Conservation (phyloP, 2,329 filamentous ascomycete species). For the Talaromyces sp. region DNA sequence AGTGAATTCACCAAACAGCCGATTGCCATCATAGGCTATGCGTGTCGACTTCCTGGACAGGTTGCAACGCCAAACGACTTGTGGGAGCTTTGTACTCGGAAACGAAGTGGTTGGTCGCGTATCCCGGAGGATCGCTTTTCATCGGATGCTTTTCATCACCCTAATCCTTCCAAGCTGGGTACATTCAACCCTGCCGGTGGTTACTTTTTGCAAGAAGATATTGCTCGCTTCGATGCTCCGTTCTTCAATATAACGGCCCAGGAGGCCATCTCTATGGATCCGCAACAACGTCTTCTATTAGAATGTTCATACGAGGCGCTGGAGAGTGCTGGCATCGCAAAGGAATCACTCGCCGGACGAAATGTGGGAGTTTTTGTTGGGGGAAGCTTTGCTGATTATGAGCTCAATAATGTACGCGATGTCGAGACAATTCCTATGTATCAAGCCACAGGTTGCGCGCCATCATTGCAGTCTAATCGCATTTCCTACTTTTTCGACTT, state of each 20-base stretch:
- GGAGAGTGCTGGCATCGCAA: constrained; percentile 20
- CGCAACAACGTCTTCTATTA: constrained; percentile 14
- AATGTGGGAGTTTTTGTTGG: constrained; percentile 14
- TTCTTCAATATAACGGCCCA: constrained; percentile 13
- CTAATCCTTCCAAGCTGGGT: constrained; percentile 4
- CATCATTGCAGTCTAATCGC: constrained; percentile 16
- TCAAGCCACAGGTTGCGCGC: constrained; percentile 7
- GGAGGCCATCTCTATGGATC: constrained; percentile 14
- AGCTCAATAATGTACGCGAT: constrained; percentile 9
- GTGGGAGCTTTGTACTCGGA: constrained; percentile 14
- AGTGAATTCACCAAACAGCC: neutral
- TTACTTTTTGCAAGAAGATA: constrained; percentile 8
- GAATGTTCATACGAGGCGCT: constrained; percentile 28
- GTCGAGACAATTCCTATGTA: constrained; percentile 12
- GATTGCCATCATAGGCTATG: constrained; percentile 11
- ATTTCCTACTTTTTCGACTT: constrained; percentile 27
- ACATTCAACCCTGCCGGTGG: constrained; percentile 6
- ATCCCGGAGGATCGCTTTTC: constrained; percentile 7
- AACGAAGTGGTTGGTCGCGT: constrained; percentile 8
- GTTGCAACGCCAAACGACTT: constrained; percentile 7
- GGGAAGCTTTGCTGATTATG: constrained; percentile 7
- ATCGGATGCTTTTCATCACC: constrained; percentile 8
- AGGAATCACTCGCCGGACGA: constrained; percentile 19
- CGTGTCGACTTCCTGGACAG: constrained; percentile 11
- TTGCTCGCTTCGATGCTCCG: constrained; percentile 11